Evolutionary conservation across 2,329 filamentous ascomycete species (phyloP).

Genomic region (Diplodia mutila): DNA sequence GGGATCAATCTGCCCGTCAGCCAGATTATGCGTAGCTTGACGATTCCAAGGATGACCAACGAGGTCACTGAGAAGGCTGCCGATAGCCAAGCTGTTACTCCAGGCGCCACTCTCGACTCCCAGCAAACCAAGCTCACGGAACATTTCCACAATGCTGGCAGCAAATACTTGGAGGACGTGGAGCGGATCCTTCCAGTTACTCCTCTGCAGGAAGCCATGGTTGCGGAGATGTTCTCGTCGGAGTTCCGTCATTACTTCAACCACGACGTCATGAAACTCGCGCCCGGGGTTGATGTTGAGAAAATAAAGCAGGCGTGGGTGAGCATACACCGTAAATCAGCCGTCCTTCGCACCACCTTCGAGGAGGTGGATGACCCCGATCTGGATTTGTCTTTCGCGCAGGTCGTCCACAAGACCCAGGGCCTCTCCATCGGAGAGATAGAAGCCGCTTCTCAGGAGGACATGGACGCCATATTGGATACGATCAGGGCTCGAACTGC

Average conservation of each 20-base stretch:
- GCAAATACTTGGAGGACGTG: constrained; percentile 44
- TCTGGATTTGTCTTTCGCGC: constrained; percentile 60
- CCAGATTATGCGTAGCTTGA: constrained; percentile 73
- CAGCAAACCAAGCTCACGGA: constrained; percentile 41
- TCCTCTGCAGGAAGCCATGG: constrained; percentile 83
- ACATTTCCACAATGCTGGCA: constrained; percentile 43
- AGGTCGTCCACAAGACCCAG: constrained; percentile 51
- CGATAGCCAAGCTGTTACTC: constrained; percentile 11
- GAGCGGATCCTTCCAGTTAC: constrained; percentile 73
- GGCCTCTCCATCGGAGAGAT: constrained; percentile 43
- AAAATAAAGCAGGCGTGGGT: constrained; percentile 66
- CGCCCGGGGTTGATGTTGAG: constrained; percentile 56
- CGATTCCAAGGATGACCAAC: constrained; percentile 63
- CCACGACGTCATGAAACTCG: constrained; percentile 72
- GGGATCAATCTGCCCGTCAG: constrained; percentile 70
- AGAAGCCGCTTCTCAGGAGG: constrained; percentile 30
- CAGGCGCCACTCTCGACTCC: constrained; percentile 29
- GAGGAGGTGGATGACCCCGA: constrained; percentile 64
- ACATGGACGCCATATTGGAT: constrained; percentile 40
- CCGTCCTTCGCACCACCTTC: constrained; percentile 79
- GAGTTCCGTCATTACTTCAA: constrained; percentile 81
- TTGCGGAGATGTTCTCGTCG: constrained; percentile 79
- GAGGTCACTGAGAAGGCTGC: constrained; percentile 27
- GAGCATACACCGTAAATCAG: constrained; percentile 61
- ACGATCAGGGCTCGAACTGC: constrained; percentile 42